These are phyloP conservation scores for Podospora appendiculata DNA, from an alignment of 495 filamentous ascomycete genomes.

Conservation along the genomic window DNA sequence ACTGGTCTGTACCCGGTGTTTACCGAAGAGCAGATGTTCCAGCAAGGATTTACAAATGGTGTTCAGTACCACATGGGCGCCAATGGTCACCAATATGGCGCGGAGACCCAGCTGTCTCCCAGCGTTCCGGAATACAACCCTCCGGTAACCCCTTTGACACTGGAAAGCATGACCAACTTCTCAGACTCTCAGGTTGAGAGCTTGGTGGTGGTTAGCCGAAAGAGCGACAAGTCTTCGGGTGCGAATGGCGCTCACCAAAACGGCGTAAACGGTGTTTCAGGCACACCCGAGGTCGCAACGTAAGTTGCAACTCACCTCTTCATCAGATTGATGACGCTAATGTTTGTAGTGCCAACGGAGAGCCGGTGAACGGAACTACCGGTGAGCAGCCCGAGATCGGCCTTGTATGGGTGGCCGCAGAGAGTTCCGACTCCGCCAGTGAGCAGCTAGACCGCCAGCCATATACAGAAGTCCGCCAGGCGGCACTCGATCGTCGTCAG, in stretches of 20 bases:
- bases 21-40: conserved; percentile 17
- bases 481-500: conserved; percentile 51
- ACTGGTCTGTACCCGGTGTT: conserved; percentile 10
- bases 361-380: background rate
- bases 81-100: conserved; percentile 32
- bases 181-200: conserved; percentile 48
- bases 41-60: background rate
- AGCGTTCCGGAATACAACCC: conserved; percentile 72
- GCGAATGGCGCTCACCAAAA: background rate
- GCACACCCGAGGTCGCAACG: background rate
- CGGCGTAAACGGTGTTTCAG: background rate
- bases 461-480: conserved; percentile 47
- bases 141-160: conserved; percentile 34
- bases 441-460: conserved; percentile 41
- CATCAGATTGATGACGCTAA: background rate
- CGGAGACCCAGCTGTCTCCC: conserved; percentile 59
- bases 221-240: conserved; percentile 5
- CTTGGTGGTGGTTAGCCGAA: conserved; percentile 11
- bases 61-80: too few relatives aligned
- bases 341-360: conserved; percentile 5
- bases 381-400: background rate
- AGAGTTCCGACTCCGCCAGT: conserved; percentile 1
- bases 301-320: background rate
- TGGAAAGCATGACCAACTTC: conserved; percentile 39
- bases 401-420: conserved; percentile 10